Percentiles rank a stretch among this genome's conserved stretches.
Evolutionary conservation across 129 eudicot genomes (phyloP).

Genomic region (Escallonia rubra): DNA sequence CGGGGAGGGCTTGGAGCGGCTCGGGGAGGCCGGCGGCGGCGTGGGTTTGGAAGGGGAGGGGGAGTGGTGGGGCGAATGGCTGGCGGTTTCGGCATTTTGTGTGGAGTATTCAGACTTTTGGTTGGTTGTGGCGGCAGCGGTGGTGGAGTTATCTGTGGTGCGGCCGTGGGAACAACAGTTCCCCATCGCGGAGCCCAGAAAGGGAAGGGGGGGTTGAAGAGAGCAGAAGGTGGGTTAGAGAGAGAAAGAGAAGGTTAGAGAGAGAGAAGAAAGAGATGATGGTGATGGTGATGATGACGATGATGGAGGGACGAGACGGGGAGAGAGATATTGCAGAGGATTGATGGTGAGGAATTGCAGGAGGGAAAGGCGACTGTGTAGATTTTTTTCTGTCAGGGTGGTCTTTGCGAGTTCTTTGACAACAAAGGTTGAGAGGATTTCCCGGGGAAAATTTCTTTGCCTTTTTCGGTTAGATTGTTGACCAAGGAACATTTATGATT

Average conservation of each 20-base stretch:
- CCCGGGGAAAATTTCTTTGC: neutral
- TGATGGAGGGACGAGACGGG: constrained; percentile 52
- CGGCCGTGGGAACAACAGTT: constrained; percentile 60
- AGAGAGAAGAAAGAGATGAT: constrained; percentile 2
- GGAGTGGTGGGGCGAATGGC: constrained; percentile 11
- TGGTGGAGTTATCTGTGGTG: neutral
- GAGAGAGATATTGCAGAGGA: neutral
- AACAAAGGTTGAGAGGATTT: neutral
- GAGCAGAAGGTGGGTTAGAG: neutral
- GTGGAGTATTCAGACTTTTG: neutral
- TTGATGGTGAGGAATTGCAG: neutral
- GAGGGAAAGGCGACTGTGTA: neutral
- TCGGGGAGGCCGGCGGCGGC: constrained; percentile 39
- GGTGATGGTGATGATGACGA: constrained; percentile 11
- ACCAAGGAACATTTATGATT: neutral
- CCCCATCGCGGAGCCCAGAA: constrained; percentile 42
- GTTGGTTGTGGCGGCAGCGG: neutral
- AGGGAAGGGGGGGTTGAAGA: neutral
- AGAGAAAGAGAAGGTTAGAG: constrained; percentile 13
- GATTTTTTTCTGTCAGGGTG: no score
- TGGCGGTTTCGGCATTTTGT: neutral
- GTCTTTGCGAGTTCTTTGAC: neutral
- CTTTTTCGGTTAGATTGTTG: neutral
- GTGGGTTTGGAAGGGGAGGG: constrained; percentile 17
- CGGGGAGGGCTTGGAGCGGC: constrained; percentile 34